Evolutionary conservation across 257 asterid species (phyloP).

Genomic region (Solanum chmielewskii): DNA sequence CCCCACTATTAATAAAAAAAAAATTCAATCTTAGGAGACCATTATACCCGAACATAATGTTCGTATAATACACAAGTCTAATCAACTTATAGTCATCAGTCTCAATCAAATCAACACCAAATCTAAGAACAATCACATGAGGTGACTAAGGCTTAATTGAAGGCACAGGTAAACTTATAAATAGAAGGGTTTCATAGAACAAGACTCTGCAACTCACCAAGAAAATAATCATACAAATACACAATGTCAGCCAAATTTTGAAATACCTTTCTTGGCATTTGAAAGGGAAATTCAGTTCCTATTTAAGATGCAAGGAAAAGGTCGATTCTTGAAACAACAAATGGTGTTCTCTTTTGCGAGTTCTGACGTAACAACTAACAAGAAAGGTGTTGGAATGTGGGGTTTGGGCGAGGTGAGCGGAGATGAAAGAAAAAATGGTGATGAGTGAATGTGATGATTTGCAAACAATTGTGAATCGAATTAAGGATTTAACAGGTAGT

Average conservation of each 20-base stretch:
- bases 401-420: not conserved
- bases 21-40: conserved; percentile 32
- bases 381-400: not conserved
- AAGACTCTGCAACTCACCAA: not conserved
- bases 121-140: not conserved
- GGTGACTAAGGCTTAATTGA: not conserved
- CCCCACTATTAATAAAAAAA: conserved; percentile 15
- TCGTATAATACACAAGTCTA: not conserved
- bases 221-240: no score
- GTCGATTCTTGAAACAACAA: not conserved
- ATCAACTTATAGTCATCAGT: not conserved
- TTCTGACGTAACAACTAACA: not conserved
- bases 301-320: not conserved
- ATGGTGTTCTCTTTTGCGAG: not conserved
- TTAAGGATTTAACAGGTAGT: not conserved
- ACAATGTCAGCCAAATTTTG: not conserved
- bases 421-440: not conserved
- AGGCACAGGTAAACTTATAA: not conserved
- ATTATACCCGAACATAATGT: not conserved
- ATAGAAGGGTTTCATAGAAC: not conserved
- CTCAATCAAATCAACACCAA: not conserved
- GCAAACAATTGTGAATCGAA: not conserved
- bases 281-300: no score
- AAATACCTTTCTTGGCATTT: not conserved
- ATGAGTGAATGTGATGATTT: not conserved